Evolutionary conservation across 768 basidiomycete species (phyloP).

Genomic region (Phanerochaete sordida): DNA sequence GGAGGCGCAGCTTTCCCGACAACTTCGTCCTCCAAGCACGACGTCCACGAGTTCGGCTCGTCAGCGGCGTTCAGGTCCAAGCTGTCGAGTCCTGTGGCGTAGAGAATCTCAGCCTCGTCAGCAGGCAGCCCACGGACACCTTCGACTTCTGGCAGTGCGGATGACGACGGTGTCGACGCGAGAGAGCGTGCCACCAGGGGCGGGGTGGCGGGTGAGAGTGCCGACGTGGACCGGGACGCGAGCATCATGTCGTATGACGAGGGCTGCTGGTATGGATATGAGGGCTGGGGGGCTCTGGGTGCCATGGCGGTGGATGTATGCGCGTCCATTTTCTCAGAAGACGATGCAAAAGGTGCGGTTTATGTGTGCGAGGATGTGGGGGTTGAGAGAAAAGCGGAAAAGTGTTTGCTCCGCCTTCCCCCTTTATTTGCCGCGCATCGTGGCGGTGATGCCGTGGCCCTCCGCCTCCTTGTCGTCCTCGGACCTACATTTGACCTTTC

Average conservation of each 20-base stretch:
- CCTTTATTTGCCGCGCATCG: not conserved
- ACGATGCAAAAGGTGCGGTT: not conserved
- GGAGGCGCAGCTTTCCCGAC: not conserved
- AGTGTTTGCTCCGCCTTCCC: not conserved
- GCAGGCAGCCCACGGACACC: not conserved
- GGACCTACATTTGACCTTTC: not conserved
- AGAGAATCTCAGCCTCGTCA: slow-evolving; percentile 3
- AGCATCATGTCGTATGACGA: slow-evolving; percentile 2
- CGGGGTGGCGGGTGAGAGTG: slow-evolving; percentile 3
- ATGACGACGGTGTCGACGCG: slow-evolving; percentile 10
- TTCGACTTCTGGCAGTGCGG: slow-evolving; percentile 5
- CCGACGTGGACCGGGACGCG: not conserved
- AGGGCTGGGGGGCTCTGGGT: not conserved
- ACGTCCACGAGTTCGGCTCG: not conserved
- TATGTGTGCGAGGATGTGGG: not conserved
- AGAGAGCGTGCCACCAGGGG: slow-evolving; percentile 11
- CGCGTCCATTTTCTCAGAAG: not conserved
- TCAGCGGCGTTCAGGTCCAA: slow-evolving; percentile 1
- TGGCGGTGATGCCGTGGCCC: not conserved
- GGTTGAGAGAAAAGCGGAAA: not conserved
- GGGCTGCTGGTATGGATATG: slow-evolving; percentile 6
- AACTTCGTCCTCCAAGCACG: not conserved
- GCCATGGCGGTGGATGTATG: not conserved
- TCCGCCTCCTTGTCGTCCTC: not conserved
- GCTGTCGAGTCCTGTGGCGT: slow-evolving; percentile 4